phyloP scores from a whole-genome alignment of 1,284 basidiomycete genomes.

The Sanghuangporus baumii region DNA sequence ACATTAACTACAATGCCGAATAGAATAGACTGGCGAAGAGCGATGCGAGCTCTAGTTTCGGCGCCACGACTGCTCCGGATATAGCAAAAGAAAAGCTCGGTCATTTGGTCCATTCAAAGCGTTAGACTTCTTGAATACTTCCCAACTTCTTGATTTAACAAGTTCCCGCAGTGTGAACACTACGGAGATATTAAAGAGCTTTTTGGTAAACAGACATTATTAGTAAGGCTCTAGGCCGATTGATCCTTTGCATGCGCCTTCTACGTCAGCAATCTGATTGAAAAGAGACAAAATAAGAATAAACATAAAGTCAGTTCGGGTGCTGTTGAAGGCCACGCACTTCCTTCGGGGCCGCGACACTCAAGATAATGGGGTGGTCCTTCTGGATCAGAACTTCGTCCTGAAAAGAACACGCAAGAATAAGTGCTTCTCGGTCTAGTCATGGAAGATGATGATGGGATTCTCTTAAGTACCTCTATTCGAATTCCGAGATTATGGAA shows the following conservation, averaged over 20 bases:
- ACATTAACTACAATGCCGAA: not conserved
- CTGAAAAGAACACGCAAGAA: conserved; percentile 29
- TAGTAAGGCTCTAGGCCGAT: conserved; percentile 63
- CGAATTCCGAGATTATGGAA: conserved; percentile 89
- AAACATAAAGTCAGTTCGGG: not conserved
- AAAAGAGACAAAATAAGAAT: conserved; percentile 2
- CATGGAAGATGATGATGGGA: conserved; percentile 15
- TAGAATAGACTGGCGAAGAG: not conserved
- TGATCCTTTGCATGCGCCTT: conserved; percentile 79
- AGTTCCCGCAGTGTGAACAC: not conserved
- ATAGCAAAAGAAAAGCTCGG: too few relatives aligned
- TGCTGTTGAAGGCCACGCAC: conserved; percentile 32
- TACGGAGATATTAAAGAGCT: not conserved
- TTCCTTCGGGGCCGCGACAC: conserved; percentile 84
- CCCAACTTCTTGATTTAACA: too few relatives aligned
- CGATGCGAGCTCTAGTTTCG: too few relatives aligned
- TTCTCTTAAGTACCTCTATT: conserved; percentile 57
- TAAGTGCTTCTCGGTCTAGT: not conserved
- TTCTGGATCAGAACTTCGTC: conserved; percentile 82
- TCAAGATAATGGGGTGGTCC: conserved; percentile 64
- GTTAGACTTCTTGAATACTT: too few relatives aligned
- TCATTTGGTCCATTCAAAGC: too few relatives aligned
- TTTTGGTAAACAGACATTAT: not conserved
- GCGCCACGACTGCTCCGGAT: too few relatives aligned
- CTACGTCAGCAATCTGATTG: conserved; percentile 70